Base-by-base conservation (phyloP, 1,284 basidiomycete species). In the Ustilago curta region DNA sequence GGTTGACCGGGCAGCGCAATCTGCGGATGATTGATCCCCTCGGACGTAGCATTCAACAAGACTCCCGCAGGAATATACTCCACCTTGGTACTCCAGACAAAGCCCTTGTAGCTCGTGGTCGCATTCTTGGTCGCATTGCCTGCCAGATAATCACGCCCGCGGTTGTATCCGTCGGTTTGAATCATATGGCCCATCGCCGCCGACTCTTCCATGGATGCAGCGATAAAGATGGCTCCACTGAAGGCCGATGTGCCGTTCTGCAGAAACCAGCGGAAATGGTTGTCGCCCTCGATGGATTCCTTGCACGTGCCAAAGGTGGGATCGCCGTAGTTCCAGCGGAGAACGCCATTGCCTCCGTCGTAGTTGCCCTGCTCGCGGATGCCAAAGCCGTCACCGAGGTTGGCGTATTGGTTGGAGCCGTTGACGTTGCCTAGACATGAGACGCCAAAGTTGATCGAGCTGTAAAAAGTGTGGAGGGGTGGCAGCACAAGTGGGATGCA, bases 241-340 rank as follows among this genome's bases (percentile, higher is more conserved):
- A 92, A 87, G 2, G 87, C 89, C 9, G 86, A 68, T 3, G 87
- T 85, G 0, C 91, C 92, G 66, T 92, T 88, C 85, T 97, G 94
- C 1, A 88, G 85, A 92, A 93, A 98, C 85, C 95, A 95, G 27
- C 95, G 89, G 84, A 95, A 90, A 83, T 98, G 95, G 79, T 92
- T 90, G 6, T 95, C 95, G 12, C 95, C 95, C 69, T 92, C 80
- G 52, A 97, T 89, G 2, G 93, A 92, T 86, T 98, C 94, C 74
- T 64, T 70, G 58, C 83, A 83, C 3, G 78, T 78, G 5, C 74
- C 73, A 21, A 79, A 59, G 9, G 63, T 67, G 16, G 78, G 59
- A n/a, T 77, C 59, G 18, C 69, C 73, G 37, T 82, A 83, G 56
- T 82, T 83, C 70, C 72, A 82, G 14, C 78, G 74, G 19, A 82